phyloP scores from a whole-genome alignment of 129 eudicot genomes.

The Helianthus annuus region HanXRQr2.0-SUNRISE NC_035449.2:116427201-116427700 shows the following conservation, averaged over 20 bases:
- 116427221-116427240: not conserved
- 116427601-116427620: too few species aligned
- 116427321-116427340: not conserved
- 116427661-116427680: too few species aligned
- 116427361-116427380: slow-evolving; percentile 1
- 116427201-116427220: slow-evolving; percentile 26
- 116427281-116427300: slow-evolving; percentile 27
- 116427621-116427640: too few species aligned
- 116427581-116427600: too few species aligned
- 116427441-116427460: slow-evolving; percentile 15
- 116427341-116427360: slow-evolving; percentile 23
- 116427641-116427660: too few species aligned
- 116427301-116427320: slow-evolving; percentile 18
- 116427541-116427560: too few species aligned
- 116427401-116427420: slow-evolving; percentile 25
- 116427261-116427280: not conserved
- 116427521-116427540: too few species aligned
- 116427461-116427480: not conserved
- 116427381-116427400: slow-evolving; percentile 22
- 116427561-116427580: too few species aligned
- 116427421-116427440: slow-evolving; percentile 25
- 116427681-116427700: too few species aligned
- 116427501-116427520: too few species aligned
- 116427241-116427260: not conserved
- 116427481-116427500: not conserved